These are phyloP conservation scores for Golubevia pallescens DNA, from an alignment of 1,284 basidiomycete genomes.

Conservation along the genomic window DNA sequence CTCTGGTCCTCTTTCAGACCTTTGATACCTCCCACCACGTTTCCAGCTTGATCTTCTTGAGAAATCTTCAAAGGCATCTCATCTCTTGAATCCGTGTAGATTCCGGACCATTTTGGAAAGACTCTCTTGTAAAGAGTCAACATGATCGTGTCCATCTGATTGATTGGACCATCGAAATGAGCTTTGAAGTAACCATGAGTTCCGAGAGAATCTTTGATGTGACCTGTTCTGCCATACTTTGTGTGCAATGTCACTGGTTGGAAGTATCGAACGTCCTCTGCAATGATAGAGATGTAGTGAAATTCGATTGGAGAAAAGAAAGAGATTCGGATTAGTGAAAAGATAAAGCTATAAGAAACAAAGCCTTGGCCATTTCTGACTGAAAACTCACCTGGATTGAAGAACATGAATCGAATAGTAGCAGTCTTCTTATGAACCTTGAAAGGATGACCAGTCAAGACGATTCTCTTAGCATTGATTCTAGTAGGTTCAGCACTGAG, in stretches of 20 bases:
- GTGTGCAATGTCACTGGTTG: constrained; percentile 91
- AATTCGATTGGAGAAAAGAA: constrained; percentile 25
- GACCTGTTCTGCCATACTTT: constrained; percentile 88
- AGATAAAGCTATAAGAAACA: constrained; percentile 26
- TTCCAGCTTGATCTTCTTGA: too few relatives aligned
- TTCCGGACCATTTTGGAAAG: constrained; percentile 76
- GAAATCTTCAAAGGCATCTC: constrained; percentile 13
- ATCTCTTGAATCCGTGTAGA: constrained; percentile 11
- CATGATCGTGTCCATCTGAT: constrained; percentile 93
- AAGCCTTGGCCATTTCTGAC: constrained; percentile 2
- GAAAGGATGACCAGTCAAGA: constrained; percentile 94
- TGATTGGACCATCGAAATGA: constrained; percentile 91
- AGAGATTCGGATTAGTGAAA: constrained; percentile 22
- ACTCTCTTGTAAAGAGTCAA: constrained; percentile 90
- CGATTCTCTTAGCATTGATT: constrained; percentile 87
- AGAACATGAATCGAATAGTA: constrained; percentile 98
- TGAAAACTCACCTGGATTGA: constrained; percentile 74
- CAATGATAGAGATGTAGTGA: constrained; percentile 8
- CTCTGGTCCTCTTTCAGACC: not conserved
- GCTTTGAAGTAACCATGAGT: constrained; percentile 99
- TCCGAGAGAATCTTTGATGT: constrained; percentile 88
- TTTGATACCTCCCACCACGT: not conserved
- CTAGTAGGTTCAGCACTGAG: constrained; percentile 87
- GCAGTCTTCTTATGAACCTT: constrained; percentile 97
- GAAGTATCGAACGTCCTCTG: constrained; percentile 90